A percentile compares a stretch with the other conserved stretches of the same genome.
Evolutionary conservation across 2,329 filamentous ascomycete species (phyloP).

Genomic region (Fusarium sp.): DNA sequence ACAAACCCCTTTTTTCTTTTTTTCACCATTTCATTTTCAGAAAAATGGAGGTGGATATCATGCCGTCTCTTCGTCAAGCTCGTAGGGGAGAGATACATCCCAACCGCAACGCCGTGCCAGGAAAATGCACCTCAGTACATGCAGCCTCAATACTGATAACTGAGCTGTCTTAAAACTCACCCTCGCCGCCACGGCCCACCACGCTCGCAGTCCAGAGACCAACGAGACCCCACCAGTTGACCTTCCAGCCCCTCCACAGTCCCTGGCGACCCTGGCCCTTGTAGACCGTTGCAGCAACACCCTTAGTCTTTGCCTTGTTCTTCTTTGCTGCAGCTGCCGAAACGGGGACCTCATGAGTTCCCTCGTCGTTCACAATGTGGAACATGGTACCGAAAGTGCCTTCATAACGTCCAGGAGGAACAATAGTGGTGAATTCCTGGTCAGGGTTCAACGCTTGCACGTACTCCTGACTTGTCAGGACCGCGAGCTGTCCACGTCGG

Average conservation of each 20-base stretch:
- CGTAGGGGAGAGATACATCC: constrained; percentile 52
- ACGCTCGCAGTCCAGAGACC: constrained; percentile 78
- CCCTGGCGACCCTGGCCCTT: constrained; percentile 77
- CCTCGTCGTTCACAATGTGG: constrained; percentile 86
- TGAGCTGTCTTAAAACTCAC: constrained; percentile 62
- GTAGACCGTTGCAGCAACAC: constrained; percentile 52
- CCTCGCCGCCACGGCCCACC: constrained; percentile 70
- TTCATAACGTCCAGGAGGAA: constrained; percentile 82
- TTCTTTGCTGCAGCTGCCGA: constrained; percentile 48
- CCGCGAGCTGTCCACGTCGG: constrained; percentile 84
- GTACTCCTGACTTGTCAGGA: constrained; percentile 68
- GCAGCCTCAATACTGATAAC: constrained; percentile 32
- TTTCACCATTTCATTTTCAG: constrained; percentile 33
- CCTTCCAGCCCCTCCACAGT: constrained; percentile 79
- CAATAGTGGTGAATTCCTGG: constrained; percentile 74
- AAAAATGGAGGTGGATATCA: constrained; percentile 55
- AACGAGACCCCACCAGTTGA: constrained; percentile 81
- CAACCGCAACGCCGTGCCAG: constrained; percentile 52
- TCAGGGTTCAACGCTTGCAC: constrained; percentile 60
- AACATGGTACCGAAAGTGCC: constrained; percentile 95
- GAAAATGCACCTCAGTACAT: constrained; percentile 46
- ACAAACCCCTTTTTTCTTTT: constrained; percentile 24
- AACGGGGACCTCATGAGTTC: constrained; percentile 63
- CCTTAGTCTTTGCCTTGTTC: constrained; percentile 49
- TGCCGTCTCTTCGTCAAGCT: constrained; percentile 54